Conservation (phyloP, 1,284 basidiomycete genomes). For the Chalciporus piperatoides region DNA sequence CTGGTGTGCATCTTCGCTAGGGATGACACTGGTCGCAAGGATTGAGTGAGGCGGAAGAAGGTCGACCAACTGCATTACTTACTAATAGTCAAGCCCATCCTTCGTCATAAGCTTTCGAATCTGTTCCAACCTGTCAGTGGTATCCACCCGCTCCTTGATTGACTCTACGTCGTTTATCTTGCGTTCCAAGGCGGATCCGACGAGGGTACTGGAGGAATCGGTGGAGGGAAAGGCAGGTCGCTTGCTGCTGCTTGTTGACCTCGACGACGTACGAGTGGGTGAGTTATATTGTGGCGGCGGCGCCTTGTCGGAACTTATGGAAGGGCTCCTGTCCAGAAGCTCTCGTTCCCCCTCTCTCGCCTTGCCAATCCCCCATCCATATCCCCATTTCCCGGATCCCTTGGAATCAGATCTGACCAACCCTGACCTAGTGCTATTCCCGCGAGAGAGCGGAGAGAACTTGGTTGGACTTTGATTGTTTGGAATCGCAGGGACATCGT, state of each 20-base stretch:
- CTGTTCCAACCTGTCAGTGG: slow-evolving; percentile 58
- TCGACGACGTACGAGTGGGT: slow-evolving; percentile 39
- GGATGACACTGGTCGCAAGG: slow-evolving; percentile 51
- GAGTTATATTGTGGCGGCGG: slow-evolving; percentile 39
- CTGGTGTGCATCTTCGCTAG: slow-evolving; percentile 84
- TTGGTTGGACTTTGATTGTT: slow-evolving; percentile 22
- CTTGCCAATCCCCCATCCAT: slow-evolving; percentile 66
- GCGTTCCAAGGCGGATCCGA: slow-evolving; percentile 64
- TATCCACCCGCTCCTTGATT: slow-evolving; percentile 52
- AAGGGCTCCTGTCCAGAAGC: slow-evolving; percentile 42
- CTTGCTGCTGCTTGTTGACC: slow-evolving; percentile 34
- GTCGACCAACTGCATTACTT: slow-evolving; percentile 35
- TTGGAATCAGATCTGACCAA: slow-evolving; percentile 52
- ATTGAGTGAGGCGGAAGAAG: slow-evolving; percentile 9
- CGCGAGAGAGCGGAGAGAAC: slow-evolving; percentile 29
- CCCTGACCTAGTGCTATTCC: slow-evolving; percentile 36
- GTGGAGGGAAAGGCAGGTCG: slow-evolving; percentile 49
- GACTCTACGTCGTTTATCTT: slow-evolving; percentile 63
- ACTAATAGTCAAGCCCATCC: slow-evolving; percentile 84
- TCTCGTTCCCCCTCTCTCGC: slow-evolving; percentile 49
- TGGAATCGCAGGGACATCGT: slow-evolving; percentile 36
- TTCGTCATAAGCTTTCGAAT: slow-evolving; percentile 70
- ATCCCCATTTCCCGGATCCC: slow-evolving; percentile 50
- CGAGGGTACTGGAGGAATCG: slow-evolving; percentile 66
- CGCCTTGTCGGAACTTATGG: slow-evolving; percentile 35